These are phyloP conservation scores for Fusarium algeriense DNA, from an alignment of 2,329 filamentous ascomycete species.

Conservation along the genomic window DNA sequence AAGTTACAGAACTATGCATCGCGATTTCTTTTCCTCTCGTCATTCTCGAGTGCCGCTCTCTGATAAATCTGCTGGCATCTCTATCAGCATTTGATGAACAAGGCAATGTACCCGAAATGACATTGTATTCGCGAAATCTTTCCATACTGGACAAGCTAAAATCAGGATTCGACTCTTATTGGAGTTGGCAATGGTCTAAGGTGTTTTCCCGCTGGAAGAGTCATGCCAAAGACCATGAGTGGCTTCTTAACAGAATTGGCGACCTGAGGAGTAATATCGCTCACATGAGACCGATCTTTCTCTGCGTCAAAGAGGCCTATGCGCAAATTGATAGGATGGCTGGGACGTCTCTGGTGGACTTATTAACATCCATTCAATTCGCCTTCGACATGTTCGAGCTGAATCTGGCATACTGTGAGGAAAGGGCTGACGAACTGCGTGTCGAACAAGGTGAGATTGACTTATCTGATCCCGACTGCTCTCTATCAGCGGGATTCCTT, in stretches of 20 bases:
- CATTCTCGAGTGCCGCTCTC: background rate
- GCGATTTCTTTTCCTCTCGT: background rate
- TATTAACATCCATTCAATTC: rapidly evolving
- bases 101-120: background rate
- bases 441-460: background rate
- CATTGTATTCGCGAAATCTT: background rate
- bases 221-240: background rate
- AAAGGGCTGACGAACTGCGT: background rate
- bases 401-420: no score
- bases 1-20: background rate
- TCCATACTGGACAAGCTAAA: background rate
- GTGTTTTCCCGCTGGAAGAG: no score
- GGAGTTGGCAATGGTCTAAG: no score
- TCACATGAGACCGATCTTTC: background rate
- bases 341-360: background rate
- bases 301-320: background rate
- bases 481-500: no score
- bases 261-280: background rate
- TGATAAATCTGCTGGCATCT: background rate
- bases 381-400: background rate
- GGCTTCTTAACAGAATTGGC: background rate
- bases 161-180: background rate
- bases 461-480: rapidly evolving
- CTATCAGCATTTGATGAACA: background rate
- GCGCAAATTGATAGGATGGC: background rate